Percentiles rank a stretch among this genome's conserved stretches.
These are phyloP conservation scores for Boletus subcaerulescens DNA, from an alignment of 768 basidiomycete genomes.

Conservation along the genomic window DNA sequence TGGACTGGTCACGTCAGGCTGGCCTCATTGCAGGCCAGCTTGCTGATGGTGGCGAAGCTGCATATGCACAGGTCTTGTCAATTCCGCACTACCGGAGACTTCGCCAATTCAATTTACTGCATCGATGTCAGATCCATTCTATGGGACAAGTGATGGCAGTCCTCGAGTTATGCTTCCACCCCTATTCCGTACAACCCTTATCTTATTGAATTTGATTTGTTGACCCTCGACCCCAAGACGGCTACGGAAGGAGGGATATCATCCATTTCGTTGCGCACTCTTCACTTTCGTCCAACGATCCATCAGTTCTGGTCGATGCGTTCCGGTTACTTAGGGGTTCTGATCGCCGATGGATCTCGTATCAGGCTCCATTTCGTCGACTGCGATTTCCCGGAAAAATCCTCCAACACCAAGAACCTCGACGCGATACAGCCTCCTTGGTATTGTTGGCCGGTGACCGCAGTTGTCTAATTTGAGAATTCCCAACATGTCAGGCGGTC, in stretches of 20 bases:
- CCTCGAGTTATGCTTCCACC: constrained; percentile 22
- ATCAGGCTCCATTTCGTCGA: constrained; percentile 51
- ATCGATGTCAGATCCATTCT: constrained; percentile 14
- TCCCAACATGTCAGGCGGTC: constrained; percentile 55
- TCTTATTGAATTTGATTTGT: constrained; percentile 17
- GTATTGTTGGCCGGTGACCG: constrained; percentile 46
- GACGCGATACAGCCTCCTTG: constrained; percentile 47
- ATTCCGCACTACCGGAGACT: neutral
- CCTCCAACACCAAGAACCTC: constrained; percentile 40
- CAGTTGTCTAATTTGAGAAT: constrained; percentile 58
- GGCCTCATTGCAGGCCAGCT: constrained; percentile 15
- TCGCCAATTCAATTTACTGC: constrained; percentile 1
- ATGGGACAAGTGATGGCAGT: constrained; percentile 25
- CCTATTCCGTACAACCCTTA: constrained; percentile 8
- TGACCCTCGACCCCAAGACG: constrained; percentile 51
- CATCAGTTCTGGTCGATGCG: constrained; percentile 49
- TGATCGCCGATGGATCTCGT: constrained; percentile 52
- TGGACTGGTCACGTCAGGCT: constrained; percentile 6
- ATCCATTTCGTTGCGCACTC: constrained; percentile 37
- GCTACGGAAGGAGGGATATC: constrained; percentile 50
- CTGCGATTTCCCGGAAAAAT: constrained; percentile 43
- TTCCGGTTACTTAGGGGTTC: constrained; percentile 52
- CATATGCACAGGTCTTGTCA: constrained; percentile 6
- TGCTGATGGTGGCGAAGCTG: constrained; percentile 15
- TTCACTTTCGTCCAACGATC: constrained; percentile 59